Base-by-base conservation (phyloP, 2,329 filamentous ascomycete genomes). In the Stagonosporopsis rhizophila region DNA sequence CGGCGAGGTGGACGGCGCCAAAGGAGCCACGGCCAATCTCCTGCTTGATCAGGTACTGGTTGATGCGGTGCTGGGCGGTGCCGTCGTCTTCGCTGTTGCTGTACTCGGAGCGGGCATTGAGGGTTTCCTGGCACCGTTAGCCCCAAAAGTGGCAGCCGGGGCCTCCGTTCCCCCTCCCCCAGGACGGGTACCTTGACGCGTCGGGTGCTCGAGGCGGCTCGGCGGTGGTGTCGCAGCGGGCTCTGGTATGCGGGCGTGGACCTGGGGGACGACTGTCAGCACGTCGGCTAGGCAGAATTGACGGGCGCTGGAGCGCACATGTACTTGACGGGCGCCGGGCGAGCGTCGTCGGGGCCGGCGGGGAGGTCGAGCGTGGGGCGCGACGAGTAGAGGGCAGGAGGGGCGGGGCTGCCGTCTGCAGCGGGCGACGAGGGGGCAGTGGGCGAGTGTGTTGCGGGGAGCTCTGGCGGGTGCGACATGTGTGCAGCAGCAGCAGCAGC, bases 21-120 rank as follows among this genome's bases (percentile, higher is more conserved):
- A 96, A 99, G 0, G 94, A 98, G 17, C 95, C 95, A 62, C 92
- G 85, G n/a, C 95, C 95, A 68, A 99, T 97, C 81, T 98, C 94
- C 74, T 96, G 90, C 75, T 90, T 88, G 71, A 99, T 95, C 55
- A 89, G 83, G 75, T 98, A 99, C 78, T 98, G 94, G 75, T 98
- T 98, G 79, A 98, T 94, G 55, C 87, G 86, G 72, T 96, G 91
- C 71, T 96, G 87, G 2, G 89, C 87, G 46, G 82, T 85, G 23
- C 92, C 92, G 70, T 96, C 92, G 64, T 89, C 83, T 66, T 94
- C 89, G 74, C 92, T 93, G 69, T 89, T 95, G 59, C 86, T 89
- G 76, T 96, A 96, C 72, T 95, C 88, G 27, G 92, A 93, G 56
- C 87, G 87, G 51, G 94, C 94, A 81, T 97, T 89, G 69, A 96